phyloP scores from a whole-genome alignment of 768 basidiomycete genomes.

The Auriscalpium orientale region DNA sequence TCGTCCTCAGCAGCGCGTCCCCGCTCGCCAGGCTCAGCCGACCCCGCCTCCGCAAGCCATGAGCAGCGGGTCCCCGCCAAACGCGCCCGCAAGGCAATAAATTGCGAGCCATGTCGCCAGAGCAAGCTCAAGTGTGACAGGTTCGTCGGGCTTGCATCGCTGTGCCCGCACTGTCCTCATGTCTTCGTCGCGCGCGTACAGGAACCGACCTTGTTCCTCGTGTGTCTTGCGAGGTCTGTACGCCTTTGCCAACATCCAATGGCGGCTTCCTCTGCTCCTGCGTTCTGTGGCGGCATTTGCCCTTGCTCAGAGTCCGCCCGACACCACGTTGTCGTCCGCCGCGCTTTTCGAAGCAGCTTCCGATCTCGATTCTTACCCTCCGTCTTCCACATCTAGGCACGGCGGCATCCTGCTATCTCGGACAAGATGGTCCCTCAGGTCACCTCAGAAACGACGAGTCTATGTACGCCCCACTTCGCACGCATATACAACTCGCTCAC shows the following conservation, averaged over 20 bases:
- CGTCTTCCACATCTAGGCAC: conserved; percentile 47
- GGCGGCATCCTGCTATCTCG: conserved; percentile 73
- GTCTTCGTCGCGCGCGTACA: conserved; percentile 19
- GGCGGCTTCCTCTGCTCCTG: too few relatives aligned
- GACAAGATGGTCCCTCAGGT: conserved; percentile 47
- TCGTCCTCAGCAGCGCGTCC: neutral
- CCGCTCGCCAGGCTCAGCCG: neutral
- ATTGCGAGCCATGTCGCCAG: conserved; percentile 82
- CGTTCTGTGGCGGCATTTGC: too few relatives aligned
- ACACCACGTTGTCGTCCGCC: too few relatives aligned
- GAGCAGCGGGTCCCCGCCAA: conserved; percentile 48
- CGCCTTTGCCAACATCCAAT: neutral
- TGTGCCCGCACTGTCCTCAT: neutral
- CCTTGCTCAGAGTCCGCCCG: too few relatives aligned
- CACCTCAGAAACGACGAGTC: conserved; percentile 41
- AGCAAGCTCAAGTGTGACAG: conserved; percentile 88
- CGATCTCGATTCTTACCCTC: conserved; percentile 1
- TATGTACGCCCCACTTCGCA: conserved; percentile 32
- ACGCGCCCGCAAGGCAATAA: conserved; percentile 80
- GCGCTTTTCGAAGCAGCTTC: too few relatives aligned
- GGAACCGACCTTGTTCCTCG: conserved; percentile 83
- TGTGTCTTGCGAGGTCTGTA: conserved; percentile 72
- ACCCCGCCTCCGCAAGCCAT: neutral
- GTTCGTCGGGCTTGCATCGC: conserved; percentile 28
- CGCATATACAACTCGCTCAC: conserved; percentile 1